phyloP scores from a whole-genome alignment of 495 filamentous ascomycete species.

The Talaromyces liani region DNA sequence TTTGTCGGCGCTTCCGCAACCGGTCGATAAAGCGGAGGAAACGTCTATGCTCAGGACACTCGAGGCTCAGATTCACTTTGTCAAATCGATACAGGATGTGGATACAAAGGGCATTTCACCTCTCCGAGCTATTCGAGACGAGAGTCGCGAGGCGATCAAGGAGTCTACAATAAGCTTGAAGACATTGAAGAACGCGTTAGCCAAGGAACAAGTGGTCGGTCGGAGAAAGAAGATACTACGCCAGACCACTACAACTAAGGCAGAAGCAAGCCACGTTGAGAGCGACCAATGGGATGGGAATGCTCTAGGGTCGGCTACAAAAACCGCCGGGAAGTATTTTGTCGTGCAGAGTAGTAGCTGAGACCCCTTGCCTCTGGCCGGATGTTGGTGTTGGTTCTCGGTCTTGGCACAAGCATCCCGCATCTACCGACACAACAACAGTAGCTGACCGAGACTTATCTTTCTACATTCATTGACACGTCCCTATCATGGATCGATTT shows the following conservation, averaged over 20 bases:
- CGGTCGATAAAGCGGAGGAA: constrained; percentile 51
- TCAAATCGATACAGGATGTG: constrained; percentile 72
- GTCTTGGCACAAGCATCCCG: neutral
- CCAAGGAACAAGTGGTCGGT: constrained; percentile 46
- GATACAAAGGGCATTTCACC: constrained; percentile 66
- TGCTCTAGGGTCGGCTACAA: constrained; percentile 55
- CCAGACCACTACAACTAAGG: constrained; percentile 11
- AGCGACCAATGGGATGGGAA: constrained; percentile 53
- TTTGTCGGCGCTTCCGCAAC: constrained; percentile 79
- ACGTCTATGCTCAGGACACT: constrained; percentile 62
- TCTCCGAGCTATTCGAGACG: constrained; percentile 72
- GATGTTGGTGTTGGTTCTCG: neutral
- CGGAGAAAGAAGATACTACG: constrained; percentile 40
- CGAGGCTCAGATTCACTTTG: constrained; percentile 80
- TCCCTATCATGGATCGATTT: neutral
- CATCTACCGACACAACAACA: neutral
- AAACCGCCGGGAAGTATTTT: constrained; percentile 67
- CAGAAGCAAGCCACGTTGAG: constrained; percentile 27
- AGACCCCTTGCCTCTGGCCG: neutral
- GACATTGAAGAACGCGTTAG: constrained; percentile 42
- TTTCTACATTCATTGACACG: neutral
- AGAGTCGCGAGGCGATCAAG: constrained; percentile 49
- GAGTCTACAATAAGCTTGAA: constrained; percentile 48
- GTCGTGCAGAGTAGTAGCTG: constrained; percentile 58
- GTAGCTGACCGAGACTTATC: neutral